phyloP scores from a whole-genome alignment of 2,329 filamentous ascomycete species.

The Diaporthe destruens region DNA sequence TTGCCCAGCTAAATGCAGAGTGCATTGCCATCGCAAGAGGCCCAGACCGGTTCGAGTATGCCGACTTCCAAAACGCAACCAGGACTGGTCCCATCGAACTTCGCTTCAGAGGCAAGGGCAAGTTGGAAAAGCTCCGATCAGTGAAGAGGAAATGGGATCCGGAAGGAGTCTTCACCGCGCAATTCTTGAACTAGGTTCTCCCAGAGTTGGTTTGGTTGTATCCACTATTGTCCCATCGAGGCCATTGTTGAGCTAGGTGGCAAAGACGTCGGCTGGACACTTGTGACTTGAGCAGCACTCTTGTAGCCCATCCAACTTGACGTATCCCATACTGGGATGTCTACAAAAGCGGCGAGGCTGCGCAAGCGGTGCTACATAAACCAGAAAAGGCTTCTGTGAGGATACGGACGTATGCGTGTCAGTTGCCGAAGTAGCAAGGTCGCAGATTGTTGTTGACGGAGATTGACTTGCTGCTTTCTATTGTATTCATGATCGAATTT shows the following conservation, averaged over 20 bases:
- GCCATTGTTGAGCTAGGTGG: background rate
- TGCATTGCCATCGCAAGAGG: slow-evolving; percentile 40
- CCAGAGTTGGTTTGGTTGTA: background rate
- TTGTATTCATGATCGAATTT: slow-evolving; percentile 1
- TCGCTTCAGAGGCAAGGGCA: slow-evolving; percentile 42
- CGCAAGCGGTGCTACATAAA: background rate
- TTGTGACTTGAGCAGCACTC: background rate
- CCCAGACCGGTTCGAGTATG: slow-evolving; percentile 38
- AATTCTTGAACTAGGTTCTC: slow-evolving; percentile 11
- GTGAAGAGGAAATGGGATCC: slow-evolving; percentile 42
- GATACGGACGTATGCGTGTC: background rate
- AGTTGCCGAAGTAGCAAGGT: background rate
- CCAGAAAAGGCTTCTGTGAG: background rate
- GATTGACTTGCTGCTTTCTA: background rate
- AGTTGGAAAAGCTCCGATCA: slow-evolving; percentile 26
- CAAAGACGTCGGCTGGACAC: too few relatives aligned
- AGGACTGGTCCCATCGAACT: slow-evolving; percentile 42
- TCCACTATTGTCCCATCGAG: background rate
- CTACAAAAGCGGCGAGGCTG: background rate
- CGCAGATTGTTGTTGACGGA: background rate
- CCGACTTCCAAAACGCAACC: slow-evolving; percentile 42
- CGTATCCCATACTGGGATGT: background rate
- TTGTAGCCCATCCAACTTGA: background rate
- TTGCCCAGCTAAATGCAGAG: slow-evolving; percentile 42
- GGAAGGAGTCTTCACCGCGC: slow-evolving; percentile 44